A percentile compares a stretch with the other conserved stretches of the same genome.
Evolutionary conservation across 148 eudicot species (phyloP).

Genomic region (Rhododendron ovatum): DNA sequence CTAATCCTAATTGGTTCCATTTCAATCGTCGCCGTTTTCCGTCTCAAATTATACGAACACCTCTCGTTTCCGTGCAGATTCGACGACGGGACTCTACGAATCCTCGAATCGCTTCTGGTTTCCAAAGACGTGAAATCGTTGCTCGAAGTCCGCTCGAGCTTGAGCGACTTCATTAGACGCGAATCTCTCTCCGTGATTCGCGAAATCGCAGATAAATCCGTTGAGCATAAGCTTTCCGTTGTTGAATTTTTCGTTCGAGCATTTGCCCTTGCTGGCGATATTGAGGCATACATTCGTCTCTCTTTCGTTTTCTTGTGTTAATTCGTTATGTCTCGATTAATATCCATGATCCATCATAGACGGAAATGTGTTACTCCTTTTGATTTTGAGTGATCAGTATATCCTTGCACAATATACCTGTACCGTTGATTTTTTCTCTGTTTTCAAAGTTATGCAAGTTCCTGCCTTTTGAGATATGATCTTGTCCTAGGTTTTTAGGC

Average conservation of each 20-base stretch:
- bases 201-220: conserved; percentile 37
- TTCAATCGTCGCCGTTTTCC: neutral
- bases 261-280: conserved; percentile 6
- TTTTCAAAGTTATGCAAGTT: neutral
- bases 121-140: conserved; percentile 49
- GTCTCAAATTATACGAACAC: neutral
- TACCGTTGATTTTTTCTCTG: neutral
- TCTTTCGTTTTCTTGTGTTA: neutral
- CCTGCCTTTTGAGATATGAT: neutral
- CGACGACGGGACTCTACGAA: conserved; percentile 46
- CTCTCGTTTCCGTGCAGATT: conserved; percentile 33
- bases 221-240: conserved; percentile 2
- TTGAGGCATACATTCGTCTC: neutral
- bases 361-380: neutral
- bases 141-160: conserved; percentile 27
- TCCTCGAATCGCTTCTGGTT: conserved; percentile 48
- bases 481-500: neutral
- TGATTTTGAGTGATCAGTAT: neutral
- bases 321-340: neutral
- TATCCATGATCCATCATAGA: neutral
- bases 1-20: neutral
- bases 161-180: conserved; percentile 43
- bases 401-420: neutral
- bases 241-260: conserved; percentile 3
- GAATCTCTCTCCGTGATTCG: conserved; percentile 47